Percentiles rank a stretch among this genome's conserved stretches.
These are phyloP conservation scores for Leccinum ochraceum DNA, from an alignment of 768 basidiomycete genomes.

Conservation along the genomic window DNA sequence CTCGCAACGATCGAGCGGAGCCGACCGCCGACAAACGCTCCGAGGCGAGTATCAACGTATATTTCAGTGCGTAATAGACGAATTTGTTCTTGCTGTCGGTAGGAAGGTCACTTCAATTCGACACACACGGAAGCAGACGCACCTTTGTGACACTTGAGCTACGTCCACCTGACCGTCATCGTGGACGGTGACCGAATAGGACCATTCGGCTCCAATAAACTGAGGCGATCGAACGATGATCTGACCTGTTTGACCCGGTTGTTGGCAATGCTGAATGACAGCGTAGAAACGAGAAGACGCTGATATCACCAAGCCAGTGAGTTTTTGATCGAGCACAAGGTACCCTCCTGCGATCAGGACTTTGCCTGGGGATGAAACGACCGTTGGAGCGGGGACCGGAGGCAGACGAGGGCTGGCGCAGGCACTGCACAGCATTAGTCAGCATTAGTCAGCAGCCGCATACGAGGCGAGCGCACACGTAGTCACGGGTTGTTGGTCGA, in stretches of 20 bases:
- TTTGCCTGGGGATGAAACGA: constrained; percentile 93
- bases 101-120: constrained; percentile 11
- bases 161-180: constrained; percentile 33
- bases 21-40: constrained; percentile 39
- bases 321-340: constrained; percentile 87
- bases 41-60: constrained; percentile 65
- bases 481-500: too few species aligned
- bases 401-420: too few species aligned
- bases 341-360: constrained; percentile 96
- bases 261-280: constrained; percentile 47
- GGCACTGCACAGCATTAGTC: too few species aligned
- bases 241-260: constrained; percentile 26
- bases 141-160: constrained; percentile 26
- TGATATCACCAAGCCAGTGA: constrained; percentile 86
- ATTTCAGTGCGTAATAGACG: constrained; percentile 85
- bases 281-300: constrained; percentile 96
- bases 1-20: constrained; percentile 44
- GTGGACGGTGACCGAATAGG: constrained; percentile 36
- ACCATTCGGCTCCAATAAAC: constrained; percentile 70
- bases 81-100: constrained; percentile 79
- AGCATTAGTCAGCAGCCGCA: too few species aligned
- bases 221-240: constrained; percentile 87
- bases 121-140: not conserved
- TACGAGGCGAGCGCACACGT: too few species aligned
- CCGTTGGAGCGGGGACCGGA: constrained; percentile 14